These are phyloP conservation scores for Zelopaecilomyces penicillatus DNA, from an alignment of 2,329 filamentous ascomycete species.

Conservation along the genomic window DNA sequence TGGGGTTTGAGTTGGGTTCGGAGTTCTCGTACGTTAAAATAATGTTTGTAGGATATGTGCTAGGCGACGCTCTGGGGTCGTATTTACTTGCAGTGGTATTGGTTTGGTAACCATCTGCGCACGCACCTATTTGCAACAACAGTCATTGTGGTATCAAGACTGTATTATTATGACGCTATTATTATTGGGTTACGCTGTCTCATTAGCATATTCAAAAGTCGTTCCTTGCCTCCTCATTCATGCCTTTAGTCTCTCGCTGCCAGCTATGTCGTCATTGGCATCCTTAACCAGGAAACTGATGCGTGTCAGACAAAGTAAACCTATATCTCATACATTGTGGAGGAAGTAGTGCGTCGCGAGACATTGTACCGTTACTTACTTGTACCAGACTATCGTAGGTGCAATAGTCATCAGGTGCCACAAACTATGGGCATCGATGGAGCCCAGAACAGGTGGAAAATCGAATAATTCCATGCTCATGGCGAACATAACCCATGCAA, in stretches of 20 bases:
- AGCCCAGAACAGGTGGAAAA: conserved; percentile 75
- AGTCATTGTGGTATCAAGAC: too few relatives aligned
- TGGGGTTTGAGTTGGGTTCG: too few relatives aligned
- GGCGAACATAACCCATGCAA: conserved; percentile 82
- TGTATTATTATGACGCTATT: too few relatives aligned
- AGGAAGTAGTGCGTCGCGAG: background rate
- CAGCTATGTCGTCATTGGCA: conserved; percentile 70
- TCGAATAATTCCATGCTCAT: conserved; percentile 97
- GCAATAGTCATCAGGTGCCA: conserved; percentile 93
- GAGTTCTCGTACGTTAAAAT: too few relatives aligned
- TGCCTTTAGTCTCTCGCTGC: conserved; percentile 60
- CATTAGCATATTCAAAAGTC: too few relatives aligned
- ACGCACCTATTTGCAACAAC: too few relatives aligned
- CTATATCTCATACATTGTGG: background rate
- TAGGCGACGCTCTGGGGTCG: too few relatives aligned
- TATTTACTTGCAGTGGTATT: too few relatives aligned
- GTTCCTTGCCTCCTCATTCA: conserved; percentile 5
- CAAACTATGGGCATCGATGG: conserved; percentile 85
- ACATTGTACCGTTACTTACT: conserved; percentile 50
- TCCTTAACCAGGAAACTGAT: conserved; percentile 78
- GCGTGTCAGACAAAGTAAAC: conserved; percentile 8
- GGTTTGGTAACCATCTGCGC: too few relatives aligned
- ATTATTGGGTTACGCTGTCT: too few relatives aligned
- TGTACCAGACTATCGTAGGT: conserved; percentile 87
- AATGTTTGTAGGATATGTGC: too few relatives aligned